Evolutionary conservation across 805 yeast species (phyloP), one percentile per base, ranked within the genome.

Genomic region (Candida patagonica): DNA sequence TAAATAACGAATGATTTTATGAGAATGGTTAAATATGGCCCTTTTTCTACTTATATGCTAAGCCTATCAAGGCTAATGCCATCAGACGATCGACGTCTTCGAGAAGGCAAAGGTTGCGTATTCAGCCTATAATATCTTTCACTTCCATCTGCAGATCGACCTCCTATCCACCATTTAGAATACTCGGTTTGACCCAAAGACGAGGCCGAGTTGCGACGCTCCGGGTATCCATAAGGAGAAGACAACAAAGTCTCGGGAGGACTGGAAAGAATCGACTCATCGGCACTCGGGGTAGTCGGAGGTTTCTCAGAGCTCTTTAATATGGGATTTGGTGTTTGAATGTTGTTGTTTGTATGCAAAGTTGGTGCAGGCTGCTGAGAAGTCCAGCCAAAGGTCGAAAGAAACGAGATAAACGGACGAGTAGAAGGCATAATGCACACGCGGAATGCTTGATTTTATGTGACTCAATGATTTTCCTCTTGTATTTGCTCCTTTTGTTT

Each of bases 91-190:
- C 35, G 40, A 20, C 44, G 43, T 13, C 53, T 33, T 20, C 16
- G 31, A n/a, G n/a, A n/a, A 25, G 26, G 12, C 13, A 31, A 19
- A 21, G 42, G 25, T 26, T 47, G 36, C 19, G 54, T 49, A 25
- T 51, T 46, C 24, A 53, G 41, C 12, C 53, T 42, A 34, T 53
- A 53, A 31, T 50, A 53, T 24, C 40, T 36, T 36, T 53, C 57
- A 19, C 41, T 39, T 12, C 57, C 57, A 34, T 53, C 57, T 4
- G 54, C 27, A 2, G 55, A 41, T 17, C 44, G 26, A 2, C 57
- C 57, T 5, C 57, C 57, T 29, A 53, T 53, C 57, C 57, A 53
- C 56, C 55, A 50, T 34, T 53, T 53, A 24, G 52, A 53, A 6
- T 43, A 34, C 5, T 19, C n/a, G 15, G 26, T 7, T 26, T 40